Conservation (phyloP, 345 rosid genomes). For the Clarkia xantiana region DNA sequence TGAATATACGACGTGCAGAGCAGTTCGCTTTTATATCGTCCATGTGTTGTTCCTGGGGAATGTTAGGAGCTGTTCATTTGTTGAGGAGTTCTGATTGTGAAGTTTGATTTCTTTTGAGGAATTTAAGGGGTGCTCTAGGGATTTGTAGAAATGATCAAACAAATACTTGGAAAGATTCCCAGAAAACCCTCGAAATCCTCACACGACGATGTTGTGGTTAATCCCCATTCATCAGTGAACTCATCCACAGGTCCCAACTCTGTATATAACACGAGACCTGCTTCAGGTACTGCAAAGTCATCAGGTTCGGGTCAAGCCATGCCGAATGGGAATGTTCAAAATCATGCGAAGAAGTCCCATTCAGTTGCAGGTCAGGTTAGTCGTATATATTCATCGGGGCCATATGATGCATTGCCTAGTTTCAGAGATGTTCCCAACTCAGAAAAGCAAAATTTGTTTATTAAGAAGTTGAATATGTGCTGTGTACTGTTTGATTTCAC, state of each 20-base stretch:
- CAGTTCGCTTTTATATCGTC: too few relatives aligned
- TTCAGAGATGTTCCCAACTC: conserved; percentile 54
- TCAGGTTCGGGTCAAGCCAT: conserved; percentile 19
- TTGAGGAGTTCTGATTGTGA: background rate
- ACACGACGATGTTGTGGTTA: conserved; percentile 23
- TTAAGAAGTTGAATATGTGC: conserved; percentile 63
- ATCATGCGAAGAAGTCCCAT: conserved; percentile 13
- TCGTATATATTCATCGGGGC: conserved; percentile 14
- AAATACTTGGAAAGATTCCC: conserved; percentile 75
- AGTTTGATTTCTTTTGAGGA: background rate
- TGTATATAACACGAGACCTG: too few relatives aligned
- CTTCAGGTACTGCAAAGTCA: conserved; percentile 19
- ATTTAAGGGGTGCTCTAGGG: background rate
- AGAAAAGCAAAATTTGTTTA: conserved; percentile 62
- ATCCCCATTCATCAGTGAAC: conserved; percentile 3
- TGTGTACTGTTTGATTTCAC: conserved; percentile 57
- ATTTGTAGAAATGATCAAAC: conserved; percentile 45
- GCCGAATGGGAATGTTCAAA: conserved; percentile 7
- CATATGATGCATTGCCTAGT: conserved; percentile 52
- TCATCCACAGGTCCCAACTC: too few relatives aligned
- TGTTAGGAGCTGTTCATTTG: background rate
- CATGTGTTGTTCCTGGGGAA: too few relatives aligned
- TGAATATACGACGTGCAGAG: too few relatives aligned
- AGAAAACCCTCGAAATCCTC: conserved; percentile 59
- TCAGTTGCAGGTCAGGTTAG: conserved; percentile 23